Base-by-base conservation (phyloP, 768 basidiomycete genomes). In the Boletellus sp. region DNA sequence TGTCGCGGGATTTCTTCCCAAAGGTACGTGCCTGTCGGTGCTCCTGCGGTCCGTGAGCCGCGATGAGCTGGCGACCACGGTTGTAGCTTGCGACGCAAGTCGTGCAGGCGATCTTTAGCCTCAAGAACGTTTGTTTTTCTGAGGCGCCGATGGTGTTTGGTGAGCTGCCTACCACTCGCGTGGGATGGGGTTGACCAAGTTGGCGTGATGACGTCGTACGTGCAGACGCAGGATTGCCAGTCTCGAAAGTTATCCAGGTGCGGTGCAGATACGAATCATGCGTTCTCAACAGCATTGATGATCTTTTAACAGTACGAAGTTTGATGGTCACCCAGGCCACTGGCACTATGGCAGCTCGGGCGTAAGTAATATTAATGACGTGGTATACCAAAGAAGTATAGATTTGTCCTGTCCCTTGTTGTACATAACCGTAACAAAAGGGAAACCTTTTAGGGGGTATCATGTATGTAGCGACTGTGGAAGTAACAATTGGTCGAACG, bases 61-160 rank as follows among this genome's bases (percentile, higher is more conserved):
- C n/a, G n/a, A n/a, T 72, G 12, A 31, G 22, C 24, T 10, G 28
- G 28, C 12, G 17, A 34, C 8, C 15, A 9, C 3, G 6, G 38
- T 28, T 37, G 19, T 12, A 79, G 78, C 72, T 75, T 24, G 74
- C 73, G 3, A 72, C 78, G 23, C 62, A 63, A 24, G 68, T 78
- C 20, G 55, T 84, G 19, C 66, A 70, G 2, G 67, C 64, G 6
- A 72, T 84, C 36, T 74, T 82, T 49, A 65, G 65, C 28, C 63
- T 79, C 49, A 71, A 73, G 45, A 60, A 71, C 19, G 41, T 83
- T 13, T 1, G 16, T 10, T 54, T 60, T 28, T 20, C 46, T 20
- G 35, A 24, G 2, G 40, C 16, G 3, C 41, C 22, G 8, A 60
- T 37, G 48, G 42, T 24, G 31, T 53, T 37, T 51, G 53, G 61